Evolutionary conservation across 345 rosid species (phyloP).

Genomic region (Zanthoxylum bungeanum): DNA sequence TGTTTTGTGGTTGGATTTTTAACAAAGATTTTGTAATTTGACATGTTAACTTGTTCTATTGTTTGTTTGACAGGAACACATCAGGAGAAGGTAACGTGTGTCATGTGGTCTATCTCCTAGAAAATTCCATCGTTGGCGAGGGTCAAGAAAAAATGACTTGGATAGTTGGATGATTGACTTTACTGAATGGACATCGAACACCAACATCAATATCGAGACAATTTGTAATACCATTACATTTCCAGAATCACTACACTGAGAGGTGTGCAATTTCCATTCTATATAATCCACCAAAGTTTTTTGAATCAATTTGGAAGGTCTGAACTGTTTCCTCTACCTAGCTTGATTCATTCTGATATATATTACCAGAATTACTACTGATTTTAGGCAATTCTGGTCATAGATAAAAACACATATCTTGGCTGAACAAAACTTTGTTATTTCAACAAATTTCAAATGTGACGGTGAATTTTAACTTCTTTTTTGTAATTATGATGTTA

Average conservation of each 20-base stretch:
- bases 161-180: slow-evolving; percentile 92
- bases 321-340: slow-evolving; percentile 7
- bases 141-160: slow-evolving; percentile 90
- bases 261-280: slow-evolving; percentile 75
- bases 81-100: slow-evolving; percentile 65
- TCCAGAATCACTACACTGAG: slow-evolving; percentile 91
- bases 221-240: slow-evolving; percentile 60
- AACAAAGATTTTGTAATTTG: background rate
- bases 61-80: slow-evolving; percentile 54
- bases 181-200: slow-evolving; percentile 70
- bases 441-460: too few relatives aligned
- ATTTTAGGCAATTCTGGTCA: background rate
- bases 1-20: slow-evolving; percentile 4
- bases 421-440: background rate
- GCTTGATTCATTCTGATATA: background rate
- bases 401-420: too few relatives aligned
- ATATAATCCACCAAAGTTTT: slow-evolving; percentile 83
- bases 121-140: slow-evolving; percentile 78
- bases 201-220: slow-evolving; percentile 43
- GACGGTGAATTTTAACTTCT: too few relatives aligned
- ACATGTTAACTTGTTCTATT: background rate
- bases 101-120: slow-evolving; percentile 83
- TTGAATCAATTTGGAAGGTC: slow-evolving; percentile 89
- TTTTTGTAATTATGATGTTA: too few relatives aligned
- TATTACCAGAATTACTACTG: background rate